These are phyloP conservation scores for Podaxis carcinomalis DNA, from an alignment of 768 basidiomycete genomes.

Conservation along the genomic window DNA sequence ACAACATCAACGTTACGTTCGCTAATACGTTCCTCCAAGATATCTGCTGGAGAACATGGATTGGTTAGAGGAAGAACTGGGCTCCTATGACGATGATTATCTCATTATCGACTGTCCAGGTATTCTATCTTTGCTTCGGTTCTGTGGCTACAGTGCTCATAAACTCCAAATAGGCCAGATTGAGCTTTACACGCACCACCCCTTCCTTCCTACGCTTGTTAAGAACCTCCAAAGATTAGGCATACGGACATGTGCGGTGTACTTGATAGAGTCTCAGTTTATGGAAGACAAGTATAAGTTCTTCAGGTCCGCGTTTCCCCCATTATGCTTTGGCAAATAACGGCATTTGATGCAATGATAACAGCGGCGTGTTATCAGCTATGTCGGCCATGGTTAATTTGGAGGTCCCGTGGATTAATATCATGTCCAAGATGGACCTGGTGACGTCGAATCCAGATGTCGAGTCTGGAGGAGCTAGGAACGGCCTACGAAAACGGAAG, in stretches of 20 bases:
- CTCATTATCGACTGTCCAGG: slow-evolving; percentile 90
- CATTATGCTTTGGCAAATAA: background rate
- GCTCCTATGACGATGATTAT: slow-evolving; percentile 95
- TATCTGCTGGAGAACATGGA: slow-evolving; percentile 97
- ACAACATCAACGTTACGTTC: background rate
- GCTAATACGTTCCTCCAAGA: slow-evolving; percentile 36
- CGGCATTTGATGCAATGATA: slow-evolving; percentile 4
- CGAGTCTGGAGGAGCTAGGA: slow-evolving; percentile 55
- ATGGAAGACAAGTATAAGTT: slow-evolving; percentile 99
- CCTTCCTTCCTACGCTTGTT: slow-evolving; percentile 90
- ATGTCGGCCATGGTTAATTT: slow-evolving; percentile 99
- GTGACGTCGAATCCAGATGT: slow-evolving; percentile 67
- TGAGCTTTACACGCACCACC: slow-evolving; percentile 97
- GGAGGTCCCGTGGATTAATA: slow-evolving; percentile 94
- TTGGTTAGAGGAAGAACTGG: slow-evolving; percentile 96
- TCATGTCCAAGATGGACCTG: slow-evolving; percentile 99
- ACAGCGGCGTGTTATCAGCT: slow-evolving; percentile 89
- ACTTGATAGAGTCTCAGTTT: slow-evolving; percentile 96
- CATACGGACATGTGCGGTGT: slow-evolving; percentile 83
- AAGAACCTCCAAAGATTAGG: slow-evolving; percentile 68
- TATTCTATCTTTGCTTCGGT: slow-evolving; percentile 20
- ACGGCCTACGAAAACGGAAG: slow-evolving; percentile 66
- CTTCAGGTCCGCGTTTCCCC: slow-evolving; percentile 58
- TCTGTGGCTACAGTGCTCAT: background rate
- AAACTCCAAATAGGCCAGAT: slow-evolving; percentile 70